Evolutionary conservation across 106 monocot species (phyloP).

Genomic region (Amphibolis antarctica): DNA sequence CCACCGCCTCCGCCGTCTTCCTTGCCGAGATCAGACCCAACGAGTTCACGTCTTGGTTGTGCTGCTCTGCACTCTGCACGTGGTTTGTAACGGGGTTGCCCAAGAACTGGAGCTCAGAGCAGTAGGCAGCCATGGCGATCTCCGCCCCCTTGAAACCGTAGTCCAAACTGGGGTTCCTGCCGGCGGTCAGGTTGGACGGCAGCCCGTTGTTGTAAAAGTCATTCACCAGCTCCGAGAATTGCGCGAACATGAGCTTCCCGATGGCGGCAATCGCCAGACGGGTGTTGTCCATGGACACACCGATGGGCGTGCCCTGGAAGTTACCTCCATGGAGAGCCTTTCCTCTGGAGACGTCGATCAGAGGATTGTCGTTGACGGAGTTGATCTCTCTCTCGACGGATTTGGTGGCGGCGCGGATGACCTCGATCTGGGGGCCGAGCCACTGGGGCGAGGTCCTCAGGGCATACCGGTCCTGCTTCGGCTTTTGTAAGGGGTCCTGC

Average conservation of each 20-base stretch:
- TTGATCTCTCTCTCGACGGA: conserved; percentile 88
- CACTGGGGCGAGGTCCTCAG: conserved; percentile 19
- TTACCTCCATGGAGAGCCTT: conserved; percentile 92
- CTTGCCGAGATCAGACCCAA: conserved; percentile 75
- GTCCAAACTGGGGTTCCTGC: conserved; percentile 69
- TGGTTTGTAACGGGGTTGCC: conserved; percentile 94
- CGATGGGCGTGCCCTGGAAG: conserved; percentile 98
- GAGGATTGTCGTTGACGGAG: conserved; percentile 92
- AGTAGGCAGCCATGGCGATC: conserved; percentile 89
- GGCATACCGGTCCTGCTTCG: conserved; percentile 23
- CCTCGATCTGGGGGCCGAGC: conserved; percentile 29
- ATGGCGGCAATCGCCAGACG: conserved; percentile 85
- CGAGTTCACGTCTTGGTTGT: conserved; percentile 97
- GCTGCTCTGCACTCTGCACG: conserved; percentile 93
- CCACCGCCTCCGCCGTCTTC: conserved; percentile 80
- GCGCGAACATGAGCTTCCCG: conserved; percentile 99
- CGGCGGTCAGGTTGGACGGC: conserved; percentile 78
- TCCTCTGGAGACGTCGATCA: conserved; percentile 74
- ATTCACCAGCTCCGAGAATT: conserved; percentile 90
- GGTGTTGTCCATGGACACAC: conserved; percentile 92
- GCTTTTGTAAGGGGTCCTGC: conserved; percentile 17
- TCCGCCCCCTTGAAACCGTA: conserved; percentile 96
- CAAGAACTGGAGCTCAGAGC: conserved; percentile 85
- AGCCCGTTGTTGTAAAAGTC: conserved; percentile 97
- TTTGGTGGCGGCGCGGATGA: conserved; percentile 36